These are phyloP conservation scores for Yamadazyma diddensiae DNA, from an alignment of 1,139 yeast species.

Conservation along the genomic window DNA sequence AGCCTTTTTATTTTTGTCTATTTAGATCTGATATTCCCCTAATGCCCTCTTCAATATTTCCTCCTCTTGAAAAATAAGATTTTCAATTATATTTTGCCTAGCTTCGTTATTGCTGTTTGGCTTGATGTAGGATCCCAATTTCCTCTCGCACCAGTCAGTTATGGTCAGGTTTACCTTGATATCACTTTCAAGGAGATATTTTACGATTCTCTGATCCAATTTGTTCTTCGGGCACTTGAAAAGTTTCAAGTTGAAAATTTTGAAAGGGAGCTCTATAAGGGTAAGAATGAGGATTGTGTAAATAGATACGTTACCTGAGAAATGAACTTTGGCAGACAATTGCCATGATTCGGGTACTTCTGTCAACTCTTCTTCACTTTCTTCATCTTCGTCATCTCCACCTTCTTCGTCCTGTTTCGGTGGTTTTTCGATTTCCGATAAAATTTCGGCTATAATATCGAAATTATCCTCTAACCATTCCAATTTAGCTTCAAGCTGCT, in stretches of 20 bases:
- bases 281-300: slow-evolving; percentile 27
- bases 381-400: slow-evolving; percentile 17
- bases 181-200: slow-evolving; percentile 11
- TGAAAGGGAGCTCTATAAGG: slow-evolving; percentile 24
- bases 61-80: slow-evolving; percentile 19
- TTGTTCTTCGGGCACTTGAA: slow-evolving; percentile 8
- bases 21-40: too few species aligned
- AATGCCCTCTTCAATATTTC: slow-evolving; percentile 13
- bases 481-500: slow-evolving; percentile 42
- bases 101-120: not conserved
- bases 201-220: slow-evolving; percentile 15
- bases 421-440: slow-evolving; percentile 10
- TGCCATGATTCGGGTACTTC: slow-evolving; percentile 31
- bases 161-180: slow-evolving; percentile 14
- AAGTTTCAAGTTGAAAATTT: slow-evolving; percentile 20
- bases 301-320: slow-evolving; percentile 23
- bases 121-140: slow-evolving; percentile 10
- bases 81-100: slow-evolving; percentile 11
- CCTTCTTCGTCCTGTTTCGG: slow-evolving; percentile 14
- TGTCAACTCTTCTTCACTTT: slow-evolving; percentile 14
- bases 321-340: slow-evolving; percentile 21
- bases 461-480: slow-evolving; percentile 65
- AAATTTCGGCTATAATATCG: slow-evolving; percentile 37
- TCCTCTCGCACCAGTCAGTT: slow-evolving; percentile 21
- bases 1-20: too few species aligned